A percentile compares a stretch with the other conserved stretches of the same genome.
These are phyloP conservation scores for Trichocladium antarcticum DNA, from an alignment of 495 filamentous ascomycete genomes.

Conservation along the genomic window DNA sequence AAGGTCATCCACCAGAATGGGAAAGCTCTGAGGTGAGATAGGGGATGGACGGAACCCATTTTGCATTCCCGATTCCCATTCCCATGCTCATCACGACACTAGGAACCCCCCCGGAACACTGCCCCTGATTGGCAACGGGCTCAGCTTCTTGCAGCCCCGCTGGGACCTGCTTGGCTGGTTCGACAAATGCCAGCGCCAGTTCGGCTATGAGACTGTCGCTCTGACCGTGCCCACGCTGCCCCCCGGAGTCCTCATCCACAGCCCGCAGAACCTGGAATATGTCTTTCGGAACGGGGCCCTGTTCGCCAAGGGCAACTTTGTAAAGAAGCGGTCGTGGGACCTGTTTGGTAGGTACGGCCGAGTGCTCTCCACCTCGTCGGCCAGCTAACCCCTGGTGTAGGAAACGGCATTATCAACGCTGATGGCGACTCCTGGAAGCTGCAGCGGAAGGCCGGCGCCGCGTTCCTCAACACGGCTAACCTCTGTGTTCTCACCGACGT, in stretches of 20 bases:
- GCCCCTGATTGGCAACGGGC: slow-evolving; percentile 47
- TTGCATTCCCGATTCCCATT: too few species aligned
- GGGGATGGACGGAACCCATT: too few species aligned
- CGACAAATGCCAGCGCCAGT: slow-evolving; percentile 41
- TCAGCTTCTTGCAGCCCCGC: slow-evolving; percentile 45
- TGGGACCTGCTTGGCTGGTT: slow-evolving; percentile 51
- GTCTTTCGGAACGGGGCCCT: slow-evolving; percentile 48
- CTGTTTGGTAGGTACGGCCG: slow-evolving; percentile 38
- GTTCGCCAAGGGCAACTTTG: slow-evolving; percentile 48
- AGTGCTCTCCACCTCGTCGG: background rate
- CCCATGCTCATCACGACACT: background rate
- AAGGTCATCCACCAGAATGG: slow-evolving; percentile 20
- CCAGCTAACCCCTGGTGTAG: slow-evolving; percentile 15
- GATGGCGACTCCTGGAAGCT: slow-evolving; percentile 51
- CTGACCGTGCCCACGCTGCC: slow-evolving; percentile 47
- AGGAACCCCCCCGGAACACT: slow-evolving; percentile 46
- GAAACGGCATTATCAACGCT: slow-evolving; percentile 52
- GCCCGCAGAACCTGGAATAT: slow-evolving; percentile 47
- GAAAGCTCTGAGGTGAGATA: slow-evolving; percentile 16
- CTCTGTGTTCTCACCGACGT: slow-evolving; percentile 45
- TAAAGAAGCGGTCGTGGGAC: slow-evolving; percentile 47
- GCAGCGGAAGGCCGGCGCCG: slow-evolving; percentile 48
- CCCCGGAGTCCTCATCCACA: slow-evolving; percentile 48
- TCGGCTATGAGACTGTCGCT: slow-evolving; percentile 45
- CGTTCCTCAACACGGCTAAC: slow-evolving; percentile 47